Percentiles rank a stretch among this genome's conserved stretches.
Conservation (phyloP, 805 yeast species). For the Wickerhamomyces hampshirensis region DNA sequence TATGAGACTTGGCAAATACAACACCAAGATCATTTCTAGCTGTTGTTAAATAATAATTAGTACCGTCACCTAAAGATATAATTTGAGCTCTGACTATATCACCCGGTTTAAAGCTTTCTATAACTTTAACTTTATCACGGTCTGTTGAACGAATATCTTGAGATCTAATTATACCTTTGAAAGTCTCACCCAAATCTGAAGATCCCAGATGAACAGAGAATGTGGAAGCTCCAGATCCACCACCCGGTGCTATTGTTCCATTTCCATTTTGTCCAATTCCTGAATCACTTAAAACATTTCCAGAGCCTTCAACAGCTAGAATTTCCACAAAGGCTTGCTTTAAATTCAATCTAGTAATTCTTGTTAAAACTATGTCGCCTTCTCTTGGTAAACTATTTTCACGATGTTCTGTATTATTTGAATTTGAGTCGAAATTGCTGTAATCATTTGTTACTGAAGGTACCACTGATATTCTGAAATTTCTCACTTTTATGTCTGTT, state of each 20-base stretch:
- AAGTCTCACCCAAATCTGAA: constrained; percentile 79
- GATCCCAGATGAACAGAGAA: constrained; percentile 43
- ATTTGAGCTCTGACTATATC: constrained; percentile 85
- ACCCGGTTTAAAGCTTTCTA: constrained; percentile 82
- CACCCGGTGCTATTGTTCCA: constrained; percentile 38
- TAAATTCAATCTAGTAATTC: constrained; percentile 60
- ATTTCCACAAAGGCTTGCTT: constrained; percentile 80
- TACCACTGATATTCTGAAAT: constrained; percentile 26
- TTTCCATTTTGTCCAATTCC: constrained; percentile 61
- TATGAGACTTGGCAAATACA: constrained; percentile 68
- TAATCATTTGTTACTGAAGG: constrained; percentile 15
- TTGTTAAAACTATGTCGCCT: constrained; percentile 75
- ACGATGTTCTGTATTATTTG: constrained; percentile 20
- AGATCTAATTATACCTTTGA: constrained; percentile 77
- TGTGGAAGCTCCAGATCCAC: constrained; percentile 50
- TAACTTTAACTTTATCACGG: constrained; percentile 76
- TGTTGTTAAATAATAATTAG: constrained; percentile 83
- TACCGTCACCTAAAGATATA: constrained; percentile 86
- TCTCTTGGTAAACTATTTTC: constrained; percentile 68
- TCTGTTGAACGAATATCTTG: constrained; percentile 92
- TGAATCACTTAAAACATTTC: constrained; percentile 51
- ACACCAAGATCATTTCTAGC: constrained; percentile 93
- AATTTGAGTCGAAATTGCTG: constrained; percentile 9
- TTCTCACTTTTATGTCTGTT: constrained; percentile 18
- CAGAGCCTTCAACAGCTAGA: constrained; percentile 57